Evolutionary conservation across 306 rosid species (phyloP), one percentile per base, ranked within the genome.

Genomic region (Lablab purpureus): DNA sequence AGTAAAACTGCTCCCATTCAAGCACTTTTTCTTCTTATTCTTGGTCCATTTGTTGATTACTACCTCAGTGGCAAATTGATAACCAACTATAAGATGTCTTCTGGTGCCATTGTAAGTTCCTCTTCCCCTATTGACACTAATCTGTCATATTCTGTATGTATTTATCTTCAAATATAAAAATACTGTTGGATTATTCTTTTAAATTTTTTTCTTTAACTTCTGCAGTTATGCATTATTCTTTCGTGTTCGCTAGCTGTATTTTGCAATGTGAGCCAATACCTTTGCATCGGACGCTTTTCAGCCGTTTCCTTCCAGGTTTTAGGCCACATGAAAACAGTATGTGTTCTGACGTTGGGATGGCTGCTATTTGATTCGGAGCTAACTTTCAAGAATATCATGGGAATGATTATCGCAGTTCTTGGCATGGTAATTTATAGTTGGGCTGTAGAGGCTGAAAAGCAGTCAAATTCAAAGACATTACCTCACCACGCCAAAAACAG

Each of bases 1-100:
- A 94, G 98, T 72, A 91, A 94, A 87, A 94, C 98, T 10, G 98
- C 97, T 71, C 98, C 98, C 56, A 94, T 94, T 86, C 98, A 94
- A 82, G 95, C 98, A 2, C 65, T 86, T 14, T 94, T 91, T 74
- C 98, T 94, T 37, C 92, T 94, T 55, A 56, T 91, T 79, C 76
- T 94, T 73, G 98, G 96, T 50, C 98, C 98, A 15, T 89, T 91
- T 75, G 78, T 89, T 58, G 98, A 94, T 87, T 90, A 86, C 85
- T 81, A 65, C 87, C 94, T 94, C n/a, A 86, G 82, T 41, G 94
- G 88, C 54, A 89, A 84, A 36, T 83, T 91, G 77, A 86, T 94
- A 84, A 83, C 91, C 70, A 85, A 84, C 87, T 94, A 90, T 68
- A 87, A 89, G 78, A 81, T 90, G 87, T 87, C 98, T 71, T 37